Percentiles rank a stretch among this genome's conserved stretches.
phyloP scores from a whole-genome alignment of 2,329 filamentous ascomycete species.

The Penicillium corylophilum region DNA sequence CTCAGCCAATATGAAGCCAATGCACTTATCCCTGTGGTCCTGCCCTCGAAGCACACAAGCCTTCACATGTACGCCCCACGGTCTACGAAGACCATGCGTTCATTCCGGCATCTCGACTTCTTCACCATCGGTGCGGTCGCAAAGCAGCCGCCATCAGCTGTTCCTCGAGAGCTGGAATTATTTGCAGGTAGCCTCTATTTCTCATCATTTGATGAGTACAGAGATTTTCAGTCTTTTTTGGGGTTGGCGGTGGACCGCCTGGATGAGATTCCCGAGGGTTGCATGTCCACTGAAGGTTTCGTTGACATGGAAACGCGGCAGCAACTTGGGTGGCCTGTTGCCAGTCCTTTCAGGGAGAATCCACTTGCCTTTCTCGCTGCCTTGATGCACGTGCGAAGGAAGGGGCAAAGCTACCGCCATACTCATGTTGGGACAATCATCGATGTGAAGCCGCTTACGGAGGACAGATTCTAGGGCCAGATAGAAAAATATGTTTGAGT shows the following conservation, averaged over 20 bases:
- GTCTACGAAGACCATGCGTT: constrained; percentile 34
- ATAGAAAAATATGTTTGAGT: too few species aligned
- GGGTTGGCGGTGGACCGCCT: constrained; percentile 42
- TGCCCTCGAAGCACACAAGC: constrained; percentile 30
- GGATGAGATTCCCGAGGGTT: constrained; percentile 12
- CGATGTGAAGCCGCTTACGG: neutral
- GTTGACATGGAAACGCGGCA: constrained; percentile 25
- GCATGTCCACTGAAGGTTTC: constrained; percentile 25
- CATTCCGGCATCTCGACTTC: constrained; percentile 49
- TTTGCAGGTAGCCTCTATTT: constrained; percentile 69
- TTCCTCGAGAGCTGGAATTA: constrained; percentile 54
- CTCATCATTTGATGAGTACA: constrained; percentile 54
- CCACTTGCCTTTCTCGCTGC: constrained; percentile 41
- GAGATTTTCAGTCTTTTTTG: constrained; percentile 17
- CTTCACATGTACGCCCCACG: constrained; percentile 55
- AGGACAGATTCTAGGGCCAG: neutral
- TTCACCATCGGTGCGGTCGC: constrained; percentile 32
- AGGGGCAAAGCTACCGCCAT: neutral
- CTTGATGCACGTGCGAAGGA: neutral
- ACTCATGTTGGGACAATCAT: neutral
- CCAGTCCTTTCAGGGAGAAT: constrained; percentile 36
- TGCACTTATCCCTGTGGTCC: constrained; percentile 45
- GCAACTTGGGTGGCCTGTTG: constrained; percentile 20
- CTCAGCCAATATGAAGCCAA: constrained; percentile 64
- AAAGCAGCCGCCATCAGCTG: constrained; percentile 2